Percentiles rank a stretch among this genome's conserved stretches.
Evolutionary conservation across 2,329 filamentous ascomycete species (phyloP).

Genomic region (Trichoderma arundinaceum): DNA sequence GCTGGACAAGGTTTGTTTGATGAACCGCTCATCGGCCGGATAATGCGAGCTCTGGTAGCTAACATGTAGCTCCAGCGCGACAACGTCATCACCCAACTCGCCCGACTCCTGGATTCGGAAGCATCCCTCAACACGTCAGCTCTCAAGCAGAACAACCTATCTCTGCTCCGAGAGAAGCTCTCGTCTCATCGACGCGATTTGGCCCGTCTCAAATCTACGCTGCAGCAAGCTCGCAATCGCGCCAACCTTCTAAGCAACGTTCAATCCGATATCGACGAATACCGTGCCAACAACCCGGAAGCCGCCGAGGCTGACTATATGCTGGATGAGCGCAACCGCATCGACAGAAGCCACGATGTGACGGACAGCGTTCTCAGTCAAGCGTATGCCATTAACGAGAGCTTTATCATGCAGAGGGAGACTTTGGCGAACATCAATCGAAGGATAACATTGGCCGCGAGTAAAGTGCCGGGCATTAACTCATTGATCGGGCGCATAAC

Average conservation of each 20-base stretch:
- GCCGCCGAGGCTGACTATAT: constrained; percentile 94
- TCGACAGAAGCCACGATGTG: constrained; percentile 89
- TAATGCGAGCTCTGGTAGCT: neutral
- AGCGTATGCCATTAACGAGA: constrained; percentile 96
- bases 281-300: constrained; percentile 80
- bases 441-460: constrained; percentile 85
- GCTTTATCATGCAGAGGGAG: constrained; percentile 84
- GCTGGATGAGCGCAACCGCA: constrained; percentile 82
- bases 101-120: constrained; percentile 91
- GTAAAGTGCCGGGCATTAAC: constrained; percentile 92
- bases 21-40: neutral
- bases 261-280: constrained; percentile 88
- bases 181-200: constrained; percentile 86
- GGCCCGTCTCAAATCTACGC: constrained; percentile 71
- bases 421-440: constrained; percentile 87
- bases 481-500: constrained; percentile 90
- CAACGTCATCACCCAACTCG: constrained; percentile 77
- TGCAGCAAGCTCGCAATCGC: constrained; percentile 80
- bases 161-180: constrained; percentile 88
- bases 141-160: constrained; percentile 95
- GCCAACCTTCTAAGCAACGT: constrained; percentile 91
- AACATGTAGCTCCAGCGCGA: constrained; percentile 68
- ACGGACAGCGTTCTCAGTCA: constrained; percentile 90
- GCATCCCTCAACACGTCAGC: constrained; percentile 84
- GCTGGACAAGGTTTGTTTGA: constrained; percentile 70